A percentile compares a stretch with the other conserved stretches of the same genome.
phyloP scores from a whole-genome alignment of 2,329 filamentous ascomycete species.

The Cladosporium phlei region DNA sequence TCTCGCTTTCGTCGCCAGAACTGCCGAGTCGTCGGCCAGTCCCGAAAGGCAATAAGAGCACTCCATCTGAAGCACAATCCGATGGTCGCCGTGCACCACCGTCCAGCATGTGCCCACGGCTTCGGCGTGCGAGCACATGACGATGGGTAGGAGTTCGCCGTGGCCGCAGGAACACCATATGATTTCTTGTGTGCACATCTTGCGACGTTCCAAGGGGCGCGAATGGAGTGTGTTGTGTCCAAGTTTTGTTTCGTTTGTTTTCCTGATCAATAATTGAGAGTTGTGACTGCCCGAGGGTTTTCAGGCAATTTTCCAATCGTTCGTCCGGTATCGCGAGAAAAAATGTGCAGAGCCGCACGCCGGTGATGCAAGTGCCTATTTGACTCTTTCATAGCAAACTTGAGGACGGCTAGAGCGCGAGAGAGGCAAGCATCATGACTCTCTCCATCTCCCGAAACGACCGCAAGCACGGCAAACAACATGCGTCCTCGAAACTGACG shows the following conservation, averaged over 20 bases:
- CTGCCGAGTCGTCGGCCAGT: slow-evolving; percentile 14
- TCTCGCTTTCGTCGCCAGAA: slow-evolving; percentile 16
- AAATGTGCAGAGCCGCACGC: too few species aligned
- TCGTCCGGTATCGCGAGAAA: too few species aligned
- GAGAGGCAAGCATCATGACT: background rate
- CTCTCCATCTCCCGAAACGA: background rate
- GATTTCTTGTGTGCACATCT: slow-evolving; percentile 33
- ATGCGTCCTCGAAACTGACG: background rate
- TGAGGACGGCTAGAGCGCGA: background rate
- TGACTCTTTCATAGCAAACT: slow-evolving; percentile 12
- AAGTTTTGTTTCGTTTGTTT: too few species aligned
- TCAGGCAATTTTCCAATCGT: too few species aligned
- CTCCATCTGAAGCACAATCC: slow-evolving; percentile 18
- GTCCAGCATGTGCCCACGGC: slow-evolving; percentile 24
- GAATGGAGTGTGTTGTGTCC: background rate
- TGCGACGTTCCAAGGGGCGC: too few species aligned
- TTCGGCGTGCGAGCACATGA: slow-evolving; percentile 19
- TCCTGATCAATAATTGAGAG: too few species aligned
- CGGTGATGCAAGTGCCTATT: too few species aligned
- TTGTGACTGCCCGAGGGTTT: too few species aligned
- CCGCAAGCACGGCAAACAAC: background rate
- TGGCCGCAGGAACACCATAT: slow-evolving; percentile 32
- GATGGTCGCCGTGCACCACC: slow-evolving; percentile 26
- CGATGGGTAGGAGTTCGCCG: slow-evolving; percentile 30
- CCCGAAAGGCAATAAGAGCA: slow-evolving; percentile 29